Evolutionary conservation across 805 yeast genomes (phyloP).

Genomic region (Saccharomycopsis sp.): DNA sequence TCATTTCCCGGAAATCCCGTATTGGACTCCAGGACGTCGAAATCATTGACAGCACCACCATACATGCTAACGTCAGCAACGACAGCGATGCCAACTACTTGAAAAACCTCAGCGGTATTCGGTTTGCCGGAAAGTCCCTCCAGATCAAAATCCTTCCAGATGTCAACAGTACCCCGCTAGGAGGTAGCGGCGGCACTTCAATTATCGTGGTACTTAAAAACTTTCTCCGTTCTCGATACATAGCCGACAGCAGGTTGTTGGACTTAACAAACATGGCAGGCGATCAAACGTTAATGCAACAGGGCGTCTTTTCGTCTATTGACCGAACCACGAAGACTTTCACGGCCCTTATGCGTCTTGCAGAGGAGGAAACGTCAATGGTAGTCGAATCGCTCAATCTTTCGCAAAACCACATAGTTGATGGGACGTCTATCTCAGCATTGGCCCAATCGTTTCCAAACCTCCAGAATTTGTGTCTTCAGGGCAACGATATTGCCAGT

Average conservation of each 20-base stretch:
- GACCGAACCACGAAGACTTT: slow-evolving; percentile 74
- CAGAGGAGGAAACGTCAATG: slow-evolving; percentile 38
- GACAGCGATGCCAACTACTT: slow-evolving; percentile 53
- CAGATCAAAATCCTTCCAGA: slow-evolving; percentile 37
- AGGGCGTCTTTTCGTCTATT: slow-evolving; percentile 59
- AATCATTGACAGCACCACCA: slow-evolving; percentile 44
- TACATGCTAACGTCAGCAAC: slow-evolving; percentile 52
- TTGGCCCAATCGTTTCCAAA: slow-evolving; percentile 70
- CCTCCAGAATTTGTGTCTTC: slow-evolving; percentile 71
- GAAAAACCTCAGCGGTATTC: slow-evolving; percentile 61
- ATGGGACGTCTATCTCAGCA: slow-evolving; percentile 46
- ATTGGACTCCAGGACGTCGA: slow-evolving; percentile 46
- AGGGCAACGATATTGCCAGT: slow-evolving; percentile 61
- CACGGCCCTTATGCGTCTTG: slow-evolving; percentile 82
- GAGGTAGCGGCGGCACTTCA: slow-evolving; percentile 22
- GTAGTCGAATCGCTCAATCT: slow-evolving; percentile 64
- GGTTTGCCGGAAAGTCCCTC: slow-evolving; percentile 70
- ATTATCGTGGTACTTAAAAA: slow-evolving; percentile 50
- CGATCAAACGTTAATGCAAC: slow-evolving; percentile 52
- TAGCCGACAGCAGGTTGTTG: slow-evolving; percentile 55
- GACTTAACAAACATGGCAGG: slow-evolving; percentile 58
- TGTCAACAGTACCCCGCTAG: slow-evolving; percentile 4
- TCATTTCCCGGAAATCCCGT: slow-evolving; percentile 61
- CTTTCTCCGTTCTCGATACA: slow-evolving; percentile 62
- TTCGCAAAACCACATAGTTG: slow-evolving; percentile 57